phyloP scores from a whole-genome alignment of 176 grass and related monocot genomes.

The Oryza australiensis region DNA sequence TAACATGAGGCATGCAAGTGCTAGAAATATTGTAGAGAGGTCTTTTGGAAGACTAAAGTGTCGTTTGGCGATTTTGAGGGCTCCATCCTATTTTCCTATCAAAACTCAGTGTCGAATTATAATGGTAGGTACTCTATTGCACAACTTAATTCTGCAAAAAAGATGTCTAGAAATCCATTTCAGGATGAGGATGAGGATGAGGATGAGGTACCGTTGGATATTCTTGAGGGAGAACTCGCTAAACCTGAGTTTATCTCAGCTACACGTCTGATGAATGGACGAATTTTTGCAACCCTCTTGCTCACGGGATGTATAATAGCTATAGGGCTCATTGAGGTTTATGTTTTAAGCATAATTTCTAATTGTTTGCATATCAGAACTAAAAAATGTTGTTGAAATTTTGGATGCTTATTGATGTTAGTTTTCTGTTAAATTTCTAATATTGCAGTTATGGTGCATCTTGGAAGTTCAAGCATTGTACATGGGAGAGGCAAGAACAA shows the following conservation, averaged over 20 bases:
- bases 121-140: not conserved
- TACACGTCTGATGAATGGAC: not conserved
- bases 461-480: too few species aligned
- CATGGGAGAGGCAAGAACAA: too few species aligned
- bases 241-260: not conserved
- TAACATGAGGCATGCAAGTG: not conserved
- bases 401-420: too few species aligned
- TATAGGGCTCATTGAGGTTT: slow-evolving; percentile 4
- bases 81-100: not conserved
- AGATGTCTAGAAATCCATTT: not conserved
- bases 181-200: not conserved
- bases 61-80: not conserved
- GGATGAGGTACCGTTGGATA: too few species aligned
- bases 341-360: not conserved
- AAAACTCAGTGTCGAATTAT: not conserved
- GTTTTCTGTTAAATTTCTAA: too few species aligned
- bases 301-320: not conserved
- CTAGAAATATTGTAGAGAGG: not conserved
- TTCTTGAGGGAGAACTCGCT: not conserved
- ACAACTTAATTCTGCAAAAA: slow-evolving; percentile 5
- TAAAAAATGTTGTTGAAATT: too few species aligned
- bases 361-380: too few species aligned
- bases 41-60: not conserved
- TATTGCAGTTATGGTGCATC: too few species aligned
- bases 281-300: not conserved